phyloP scores from a whole-genome alignment of 192 early-diverging fungal species.

The Coemansia sp. region DNA sequence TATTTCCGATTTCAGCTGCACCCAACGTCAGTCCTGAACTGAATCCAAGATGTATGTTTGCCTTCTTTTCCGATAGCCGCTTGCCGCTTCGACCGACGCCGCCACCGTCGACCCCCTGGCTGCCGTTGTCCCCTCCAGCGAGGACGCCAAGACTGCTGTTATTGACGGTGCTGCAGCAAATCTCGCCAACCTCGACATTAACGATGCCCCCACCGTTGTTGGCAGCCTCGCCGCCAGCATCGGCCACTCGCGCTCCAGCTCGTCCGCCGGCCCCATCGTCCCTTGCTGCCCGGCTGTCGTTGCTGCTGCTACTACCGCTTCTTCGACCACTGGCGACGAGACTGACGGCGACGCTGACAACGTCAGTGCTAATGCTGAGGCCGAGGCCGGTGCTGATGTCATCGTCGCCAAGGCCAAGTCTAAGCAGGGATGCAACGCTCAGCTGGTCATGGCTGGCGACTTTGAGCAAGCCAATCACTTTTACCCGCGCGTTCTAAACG shows the following conservation, averaged over 20 bases:
- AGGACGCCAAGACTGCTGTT: slow-evolving; percentile 9
- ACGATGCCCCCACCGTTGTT: slow-evolving; percentile 1
- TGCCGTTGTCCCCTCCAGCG: slow-evolving; percentile 4
- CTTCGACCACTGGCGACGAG: slow-evolving; percentile 8
- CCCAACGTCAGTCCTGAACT: not conserved
- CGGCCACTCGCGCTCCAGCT: slow-evolving; percentile 17
- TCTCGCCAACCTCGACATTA: not conserved
- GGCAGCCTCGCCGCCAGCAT: slow-evolving; percentile 11
- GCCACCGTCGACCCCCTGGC: not conserved
- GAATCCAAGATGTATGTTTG: not conserved
- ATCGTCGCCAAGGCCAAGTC: not conserved
- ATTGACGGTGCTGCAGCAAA: slow-evolving; percentile 4
- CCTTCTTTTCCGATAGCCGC: not conserved
- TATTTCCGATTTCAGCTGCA: not conserved
- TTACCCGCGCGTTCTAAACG: slow-evolving; percentile 88
- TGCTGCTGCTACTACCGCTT: not conserved
- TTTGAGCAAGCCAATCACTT: slow-evolving; percentile 87
- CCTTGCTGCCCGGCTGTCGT: not conserved
- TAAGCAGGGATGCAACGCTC: slow-evolving; percentile 1
- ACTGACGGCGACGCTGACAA: not conserved
- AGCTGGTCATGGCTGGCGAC: slow-evolving; percentile 34
- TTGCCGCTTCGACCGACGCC: not conserved
- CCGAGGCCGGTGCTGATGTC: not conserved
- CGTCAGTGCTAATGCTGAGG: not conserved
- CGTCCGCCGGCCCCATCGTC: not conserved